phyloP scores from a whole-genome alignment of 805 yeast genomes.

The Martiniozyma abietophila region DNA sequence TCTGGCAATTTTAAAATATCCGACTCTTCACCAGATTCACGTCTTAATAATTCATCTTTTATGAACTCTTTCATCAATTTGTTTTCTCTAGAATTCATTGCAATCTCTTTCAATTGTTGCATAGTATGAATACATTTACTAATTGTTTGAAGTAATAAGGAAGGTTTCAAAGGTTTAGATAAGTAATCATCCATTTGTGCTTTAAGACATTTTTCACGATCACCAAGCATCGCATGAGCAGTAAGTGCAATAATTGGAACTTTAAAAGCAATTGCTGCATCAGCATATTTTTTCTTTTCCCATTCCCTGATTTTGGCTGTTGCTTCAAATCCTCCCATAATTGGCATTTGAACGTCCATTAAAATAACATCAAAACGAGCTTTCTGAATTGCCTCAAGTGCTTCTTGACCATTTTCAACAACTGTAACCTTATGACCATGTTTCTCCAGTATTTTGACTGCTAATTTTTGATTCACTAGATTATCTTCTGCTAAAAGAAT shows the following conservation, averaged over 20 bases:
- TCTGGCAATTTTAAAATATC: too few relatives aligned
- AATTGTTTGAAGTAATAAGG: conserved; percentile 73
- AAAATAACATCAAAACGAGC: conserved; percentile 69
- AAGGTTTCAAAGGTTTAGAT: conserved; percentile 81
- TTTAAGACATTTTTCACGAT: conserved; percentile 74
- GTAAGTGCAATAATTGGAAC: conserved; percentile 87
- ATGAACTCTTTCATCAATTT: conserved; percentile 7
- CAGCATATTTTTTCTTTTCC: conserved; percentile 75
- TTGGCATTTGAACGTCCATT: conserved; percentile 95
- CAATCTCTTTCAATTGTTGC: conserved; percentile 45
- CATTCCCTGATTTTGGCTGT: conserved; percentile 79
- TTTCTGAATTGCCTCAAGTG: conserved; percentile 63
- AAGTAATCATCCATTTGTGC: conserved; percentile 91
- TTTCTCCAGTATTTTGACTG: conserved; percentile 76
- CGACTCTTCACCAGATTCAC: conserved; percentile 1
- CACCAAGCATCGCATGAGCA: conserved; percentile 93
- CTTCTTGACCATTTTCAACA: conserved; percentile 80
- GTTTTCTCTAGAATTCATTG: conserved; percentile 1
- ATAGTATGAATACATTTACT: conserved; percentile 72
- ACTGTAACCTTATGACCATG: conserved; percentile 79
- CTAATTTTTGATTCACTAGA: conserved; percentile 77
- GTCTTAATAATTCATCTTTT: conserved; percentile 6
- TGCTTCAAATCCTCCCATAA: conserved; percentile 92
- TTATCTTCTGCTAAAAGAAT: conserved; percentile 82
- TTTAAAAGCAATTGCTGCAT: conserved; percentile 51